Conservation (phyloP, 495 filamentous ascomycete species). For the Talaromyces trachyspermus region DNA sequence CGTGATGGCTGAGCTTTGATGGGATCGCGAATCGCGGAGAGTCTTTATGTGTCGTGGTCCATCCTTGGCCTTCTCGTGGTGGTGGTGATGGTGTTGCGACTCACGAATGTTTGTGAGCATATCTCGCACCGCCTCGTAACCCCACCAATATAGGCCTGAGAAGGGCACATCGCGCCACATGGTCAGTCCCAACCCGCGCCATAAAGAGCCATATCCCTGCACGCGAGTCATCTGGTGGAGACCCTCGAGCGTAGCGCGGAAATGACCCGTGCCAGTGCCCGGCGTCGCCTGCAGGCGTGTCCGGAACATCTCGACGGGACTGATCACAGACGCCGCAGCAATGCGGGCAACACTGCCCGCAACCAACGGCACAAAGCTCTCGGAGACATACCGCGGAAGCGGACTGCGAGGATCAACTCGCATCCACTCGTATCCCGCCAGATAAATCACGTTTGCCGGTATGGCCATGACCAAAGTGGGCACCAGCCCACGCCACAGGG, state of each 20-base stretch:
- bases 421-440: constrained; percentile 96
- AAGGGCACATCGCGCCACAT: constrained; percentile 97
- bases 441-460: constrained; percentile 95
- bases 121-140: constrained; percentile 77
- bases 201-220: constrained; percentile 74
- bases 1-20: constrained; percentile 46
- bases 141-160: constrained; percentile 95
- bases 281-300: constrained; percentile 79
- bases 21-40: constrained; percentile 36
- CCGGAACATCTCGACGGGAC: constrained; percentile 90
- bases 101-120: constrained; percentile 56
- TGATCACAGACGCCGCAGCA: constrained; percentile 73
- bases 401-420: constrained; percentile 64
- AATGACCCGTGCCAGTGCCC: constrained; percentile 49
- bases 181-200: constrained; percentile 87
- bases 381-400: constrained; percentile 50
- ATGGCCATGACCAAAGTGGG: constrained; percentile 92
- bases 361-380: constrained; percentile 66
- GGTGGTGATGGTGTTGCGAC: constrained; percentile 25
- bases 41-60: constrained; percentile 20
- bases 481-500: constrained; percentile 88
- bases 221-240: constrained; percentile 68
- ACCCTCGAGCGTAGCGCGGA: constrained; percentile 67
- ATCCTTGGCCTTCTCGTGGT: constrained; percentile 56
- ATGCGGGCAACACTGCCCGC: constrained; percentile 73